Base-by-base conservation (phyloP, 371 early-diverging fungal genomes). In the Apophysomyces trapeziformis region DNA sequence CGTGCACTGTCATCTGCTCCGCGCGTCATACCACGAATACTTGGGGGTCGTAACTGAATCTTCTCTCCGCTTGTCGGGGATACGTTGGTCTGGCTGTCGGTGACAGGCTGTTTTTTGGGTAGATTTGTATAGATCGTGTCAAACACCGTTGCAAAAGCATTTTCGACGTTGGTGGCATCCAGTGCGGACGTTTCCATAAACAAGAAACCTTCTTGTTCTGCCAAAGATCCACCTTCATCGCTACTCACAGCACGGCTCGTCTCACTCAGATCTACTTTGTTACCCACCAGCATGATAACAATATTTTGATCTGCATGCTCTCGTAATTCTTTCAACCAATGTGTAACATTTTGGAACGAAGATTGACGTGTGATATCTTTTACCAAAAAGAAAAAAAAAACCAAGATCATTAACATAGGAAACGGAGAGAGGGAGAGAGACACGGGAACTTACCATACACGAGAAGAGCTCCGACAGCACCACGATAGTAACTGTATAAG, bases 291-390 rank as follows among this genome's bases (percentile, higher is more conserved):
- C 80, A 99, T 89, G 82, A 99, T 97, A 84, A 97, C 96, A 68
- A 90, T 88, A 41, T 87, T 93, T 70, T 95, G 95, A 46, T 90
- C 92, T 38, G 98, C 99, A 76, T 99, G 96, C 65, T 96, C 95
- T 73, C 95, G 92, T 72, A 99, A 94, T 78, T 99, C 99, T 63
- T 94, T 90, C 35, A 99, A 89, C 99, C 99, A 99, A 72, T 95
- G 89, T 76, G 86, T 87, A 36, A 92, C 92, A 72, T 93, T 92
- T 73, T 90, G 88, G 85, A 99, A 99, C 35, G 98, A 94, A 62
- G 96, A 90, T 77, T 90, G 89, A 80, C 99, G 97, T 5, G 98
- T 97, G 59, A 99, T 95, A 80, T 99, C 99, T 82, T 8, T 41
- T 41, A 0, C 11, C 21, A 43, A 62, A 16, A 60, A 47, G 41